phyloP scores from a whole-genome alignment of 345 rosid genomes.

The Rhizophora mangle region DNA sequence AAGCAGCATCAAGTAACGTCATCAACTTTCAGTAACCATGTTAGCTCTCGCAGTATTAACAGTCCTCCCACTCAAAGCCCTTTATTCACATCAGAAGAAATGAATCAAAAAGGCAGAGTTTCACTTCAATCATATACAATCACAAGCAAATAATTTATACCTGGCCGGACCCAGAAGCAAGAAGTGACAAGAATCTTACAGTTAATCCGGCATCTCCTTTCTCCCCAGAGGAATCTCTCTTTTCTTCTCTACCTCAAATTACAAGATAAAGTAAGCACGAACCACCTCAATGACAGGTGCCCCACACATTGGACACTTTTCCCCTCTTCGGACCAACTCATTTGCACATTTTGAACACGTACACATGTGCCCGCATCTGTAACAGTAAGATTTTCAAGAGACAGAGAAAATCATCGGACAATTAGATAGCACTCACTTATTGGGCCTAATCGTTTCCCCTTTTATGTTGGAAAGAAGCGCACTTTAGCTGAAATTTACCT shows the following conservation, averaged over 20 bases:
- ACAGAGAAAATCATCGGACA: background rate
- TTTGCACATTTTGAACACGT: slow-evolving; percentile 79
- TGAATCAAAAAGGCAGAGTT: slow-evolving; percentile 14
- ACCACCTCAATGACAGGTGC: slow-evolving; percentile 88
- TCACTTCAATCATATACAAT: slow-evolving; percentile 20
- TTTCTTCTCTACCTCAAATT: slow-evolving; percentile 9
- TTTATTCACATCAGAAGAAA: slow-evolving; percentile 26
- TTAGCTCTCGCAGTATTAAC: background rate
- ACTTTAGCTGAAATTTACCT: slow-evolving; percentile 41
- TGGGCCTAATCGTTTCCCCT: background rate
- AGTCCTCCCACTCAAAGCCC: slow-evolving; percentile 12
- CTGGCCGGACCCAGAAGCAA: slow-evolving; percentile 20
- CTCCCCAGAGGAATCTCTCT: background rate
- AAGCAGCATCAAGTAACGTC: background rate
- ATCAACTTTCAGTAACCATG: background rate
- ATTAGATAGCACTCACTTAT: background rate
- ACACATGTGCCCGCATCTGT: slow-evolving; percentile 99
- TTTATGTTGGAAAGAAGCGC: background rate
- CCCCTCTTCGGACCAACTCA: slow-evolving; percentile 62
- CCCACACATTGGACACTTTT: slow-evolving; percentile 91
- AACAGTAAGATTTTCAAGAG: background rate
- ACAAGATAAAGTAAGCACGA: slow-evolving; percentile 73
- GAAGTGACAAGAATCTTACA: slow-evolving; percentile 10
- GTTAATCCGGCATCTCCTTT: slow-evolving; percentile 17
- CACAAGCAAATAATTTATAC: slow-evolving; percentile 20